Percentiles rank a stretch among this genome's conserved stretches.
Conservation (phyloP, 2,329 filamentous ascomycete genomes). For the Pestalotiopsis sp. region DNA sequence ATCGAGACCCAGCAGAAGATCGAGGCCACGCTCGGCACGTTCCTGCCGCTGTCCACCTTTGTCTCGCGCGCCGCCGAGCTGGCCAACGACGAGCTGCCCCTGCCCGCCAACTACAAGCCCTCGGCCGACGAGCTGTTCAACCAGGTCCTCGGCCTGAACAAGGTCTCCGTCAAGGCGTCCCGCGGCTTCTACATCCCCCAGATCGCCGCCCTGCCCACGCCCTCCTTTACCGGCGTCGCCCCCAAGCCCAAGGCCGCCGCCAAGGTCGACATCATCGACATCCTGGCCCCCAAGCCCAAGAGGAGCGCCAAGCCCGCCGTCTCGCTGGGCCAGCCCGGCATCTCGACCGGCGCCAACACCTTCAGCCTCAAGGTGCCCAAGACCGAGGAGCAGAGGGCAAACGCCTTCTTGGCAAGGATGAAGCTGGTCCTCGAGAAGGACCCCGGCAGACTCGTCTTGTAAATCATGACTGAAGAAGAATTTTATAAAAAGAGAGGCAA, state of each 20-base stretch:
- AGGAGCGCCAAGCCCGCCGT: conserved; percentile 28
- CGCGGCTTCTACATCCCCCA: conserved; percentile 64
- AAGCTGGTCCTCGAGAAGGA: conserved; percentile 82
- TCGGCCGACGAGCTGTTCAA: conserved; percentile 86
- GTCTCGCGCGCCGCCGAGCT: conserved; percentile 81
- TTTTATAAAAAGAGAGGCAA: neutral
- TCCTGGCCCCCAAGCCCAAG: conserved; percentile 57
- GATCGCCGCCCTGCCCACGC: conserved; percentile 60
- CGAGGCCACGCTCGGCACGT: conserved; percentile 74
- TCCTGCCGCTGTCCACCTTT: conserved; percentile 83
- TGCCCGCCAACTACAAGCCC: conserved; percentile 63
- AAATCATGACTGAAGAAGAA: conserved; percentile 22
- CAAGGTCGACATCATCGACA: conserved; percentile 79
- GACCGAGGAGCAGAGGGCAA: conserved; percentile 80
- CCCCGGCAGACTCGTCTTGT: conserved; percentile 73
- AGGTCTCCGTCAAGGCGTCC: conserved; percentile 1
- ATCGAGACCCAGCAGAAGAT: conserved; percentile 81
- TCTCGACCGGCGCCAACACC: conserved; percentile 66
- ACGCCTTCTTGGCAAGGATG: conserved; percentile 81
- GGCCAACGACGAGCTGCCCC: conserved; percentile 84
- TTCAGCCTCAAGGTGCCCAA: conserved; percentile 81
- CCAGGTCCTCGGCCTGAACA: conserved; percentile 73
- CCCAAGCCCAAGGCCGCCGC: conserved; percentile 38
- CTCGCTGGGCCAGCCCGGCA: conserved; percentile 39
- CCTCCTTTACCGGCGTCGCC: conserved; percentile 36